Evolutionary conservation across 2,329 filamentous ascomycete species (phyloP).

Genomic region (Colletotrichum sp.): DNA sequence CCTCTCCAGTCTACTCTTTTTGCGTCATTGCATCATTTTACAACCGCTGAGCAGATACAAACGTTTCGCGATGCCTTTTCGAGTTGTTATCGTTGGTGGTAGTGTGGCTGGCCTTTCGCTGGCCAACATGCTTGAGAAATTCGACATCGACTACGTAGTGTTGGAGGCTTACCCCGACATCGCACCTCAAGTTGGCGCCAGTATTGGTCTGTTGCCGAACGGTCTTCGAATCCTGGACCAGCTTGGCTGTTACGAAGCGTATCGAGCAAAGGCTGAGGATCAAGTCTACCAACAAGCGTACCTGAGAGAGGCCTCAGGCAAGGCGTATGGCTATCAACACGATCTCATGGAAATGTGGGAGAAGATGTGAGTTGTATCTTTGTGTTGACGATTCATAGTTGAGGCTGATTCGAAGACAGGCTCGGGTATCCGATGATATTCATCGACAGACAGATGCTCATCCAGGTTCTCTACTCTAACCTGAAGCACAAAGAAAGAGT

Average conservation of each 20-base stretch:
- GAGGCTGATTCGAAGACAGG: neutral
- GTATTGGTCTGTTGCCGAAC: conserved; percentile 47
- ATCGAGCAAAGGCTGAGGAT: conserved; percentile 27
- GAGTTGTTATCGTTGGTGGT: conserved; percentile 54
- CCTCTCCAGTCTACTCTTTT: accelerated
- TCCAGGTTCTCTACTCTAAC: conserved; percentile 37
- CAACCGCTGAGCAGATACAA: neutral
- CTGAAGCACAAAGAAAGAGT: conserved; percentile 31
- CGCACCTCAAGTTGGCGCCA: conserved; percentile 50
- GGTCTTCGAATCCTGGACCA: conserved; percentile 54
- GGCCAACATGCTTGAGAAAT: conserved; percentile 43
- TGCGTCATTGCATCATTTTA: neutral
- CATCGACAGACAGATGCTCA: conserved; percentile 39
- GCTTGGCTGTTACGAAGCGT: conserved; percentile 35
- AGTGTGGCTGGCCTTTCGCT: conserved; percentile 46
- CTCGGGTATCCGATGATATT: conserved; percentile 35
- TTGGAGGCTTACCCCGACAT: conserved; percentile 48
- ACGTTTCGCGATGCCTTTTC: conserved; percentile 25
- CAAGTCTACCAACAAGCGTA: conserved; percentile 2
- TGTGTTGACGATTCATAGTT: neutral
- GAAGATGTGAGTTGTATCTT: neutral
- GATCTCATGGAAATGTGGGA: neutral
- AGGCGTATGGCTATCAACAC: neutral
- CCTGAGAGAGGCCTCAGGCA: neutral
- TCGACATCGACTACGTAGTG: conserved; percentile 52